Evolutionary conservation across 2,329 filamentous ascomycete genomes (phyloP).

Genomic region (Microcyclospora tardicrescens): DNA sequence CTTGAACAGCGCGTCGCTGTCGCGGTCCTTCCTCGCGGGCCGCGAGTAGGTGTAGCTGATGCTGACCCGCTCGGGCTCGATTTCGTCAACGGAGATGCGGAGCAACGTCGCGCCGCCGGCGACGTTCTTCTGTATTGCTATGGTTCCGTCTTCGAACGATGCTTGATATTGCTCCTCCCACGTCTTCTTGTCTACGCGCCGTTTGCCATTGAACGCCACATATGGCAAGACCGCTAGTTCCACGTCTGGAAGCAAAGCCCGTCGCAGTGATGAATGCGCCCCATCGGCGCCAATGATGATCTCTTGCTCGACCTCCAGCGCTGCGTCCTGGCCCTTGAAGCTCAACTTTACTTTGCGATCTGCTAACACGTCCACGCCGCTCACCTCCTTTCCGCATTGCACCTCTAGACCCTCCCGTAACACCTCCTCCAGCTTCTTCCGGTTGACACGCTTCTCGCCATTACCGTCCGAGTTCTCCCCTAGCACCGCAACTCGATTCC

Average conservation of each 20-base stretch:
- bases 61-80: slow-evolving; percentile 13
- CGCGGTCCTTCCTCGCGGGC: slow-evolving; percentile 10
- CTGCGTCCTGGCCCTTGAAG: slow-evolving; percentile 1
- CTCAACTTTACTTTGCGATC: background rate
- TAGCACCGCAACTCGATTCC: slow-evolving; percentile 19
- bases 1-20: slow-evolving; percentile 22
- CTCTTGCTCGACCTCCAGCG: background rate
- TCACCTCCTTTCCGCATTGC: slow-evolving; percentile 19
- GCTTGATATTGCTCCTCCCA: slow-evolving; percentile 7
- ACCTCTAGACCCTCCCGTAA: slow-evolving; percentile 26
- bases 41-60: slow-evolving; percentile 31
- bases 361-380: slow-evolving; percentile 1
- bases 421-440: slow-evolving; percentile 23
- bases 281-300: slow-evolving; percentile 28
- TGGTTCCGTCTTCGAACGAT: slow-evolving; percentile 9
- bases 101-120: slow-evolving; percentile 15
- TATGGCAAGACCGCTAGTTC: slow-evolving; percentile 24
- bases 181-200: slow-evolving; percentile 10
- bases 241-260: slow-evolving; percentile 13
- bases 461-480: background rate
- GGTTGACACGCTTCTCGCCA: slow-evolving; percentile 19
- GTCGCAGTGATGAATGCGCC: slow-evolving; percentile 24
- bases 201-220: slow-evolving; percentile 24
- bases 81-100: slow-evolving; percentile 22
- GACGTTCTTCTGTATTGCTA: slow-evolving; percentile 12